A percentile compares a stretch with the other conserved stretches of the same genome.
Conservation (phyloP, 225 moss, liverwort and hornwort genomes). For the Bryum argenteum region DNA sequence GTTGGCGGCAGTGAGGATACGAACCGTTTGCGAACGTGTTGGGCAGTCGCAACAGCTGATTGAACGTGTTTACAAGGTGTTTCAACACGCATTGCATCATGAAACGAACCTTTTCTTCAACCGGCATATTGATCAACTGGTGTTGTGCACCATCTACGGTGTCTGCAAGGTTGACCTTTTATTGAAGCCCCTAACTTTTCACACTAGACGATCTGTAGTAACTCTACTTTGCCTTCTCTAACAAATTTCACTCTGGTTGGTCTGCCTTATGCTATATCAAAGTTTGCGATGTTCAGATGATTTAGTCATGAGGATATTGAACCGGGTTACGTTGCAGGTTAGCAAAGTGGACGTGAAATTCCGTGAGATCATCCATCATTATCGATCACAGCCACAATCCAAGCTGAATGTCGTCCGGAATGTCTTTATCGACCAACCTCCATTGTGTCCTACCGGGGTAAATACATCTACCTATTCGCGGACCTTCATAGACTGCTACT, state of each 20-base stretch:
- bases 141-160: constrained; percentile 92
- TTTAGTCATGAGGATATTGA: constrained; percentile 1
- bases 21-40: constrained; percentile 86
- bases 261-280: constrained; percentile 15
- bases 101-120: constrained; percentile 91
- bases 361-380: constrained; percentile 88
- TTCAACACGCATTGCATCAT: constrained; percentile 74
- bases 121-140: constrained; percentile 96
- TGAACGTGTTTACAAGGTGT: constrained; percentile 85
- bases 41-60: constrained; percentile 75
- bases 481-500: not conserved
- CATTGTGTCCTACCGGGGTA: constrained; percentile 72
- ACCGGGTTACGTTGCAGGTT: constrained; percentile 61
- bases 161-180: constrained; percentile 79
- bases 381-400: constrained; percentile 91
- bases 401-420: constrained; percentile 88
- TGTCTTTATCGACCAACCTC: constrained; percentile 76
- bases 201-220: constrained; percentile 6
- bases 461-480: constrained; percentile 25
- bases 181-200: constrained; percentile 2
- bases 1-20: constrained; percentile 86
- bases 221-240: not conserved
- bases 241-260: not conserved
- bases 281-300: constrained; percentile 9
- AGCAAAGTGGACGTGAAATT: constrained; percentile 92